Evolutionary conservation across 176 grass and related monocot genomes (phyloP).

Genomic region (Eleusine indica): DNA sequence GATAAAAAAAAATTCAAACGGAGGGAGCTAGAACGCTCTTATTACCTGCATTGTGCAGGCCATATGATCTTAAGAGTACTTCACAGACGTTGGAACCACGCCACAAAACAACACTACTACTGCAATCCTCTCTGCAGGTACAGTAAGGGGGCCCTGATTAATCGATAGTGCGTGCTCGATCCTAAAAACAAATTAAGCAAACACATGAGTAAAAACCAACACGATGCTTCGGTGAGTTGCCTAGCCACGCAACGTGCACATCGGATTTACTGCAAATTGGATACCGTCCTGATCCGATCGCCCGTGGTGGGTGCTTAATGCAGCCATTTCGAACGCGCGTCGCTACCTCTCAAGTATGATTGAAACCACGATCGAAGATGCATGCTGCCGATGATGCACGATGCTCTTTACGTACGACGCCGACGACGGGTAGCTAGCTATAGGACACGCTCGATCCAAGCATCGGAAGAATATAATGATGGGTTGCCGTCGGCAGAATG

Average conservation of each 20-base stretch:
- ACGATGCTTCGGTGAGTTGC: background rate
- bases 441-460: background rate
- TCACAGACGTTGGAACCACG: slow-evolving; percentile 4
- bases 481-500: background rate
- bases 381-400: background rate
- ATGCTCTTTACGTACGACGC: background rate
- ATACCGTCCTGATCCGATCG: background rate
- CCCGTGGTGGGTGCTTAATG: background rate
- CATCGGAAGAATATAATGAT: background rate
- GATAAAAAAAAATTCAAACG: no score
- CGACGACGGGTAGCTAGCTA: no score
- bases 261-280: background rate
- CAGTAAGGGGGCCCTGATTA: slow-evolving; percentile 15
- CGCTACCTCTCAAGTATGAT: background rate
- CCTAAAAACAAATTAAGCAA: background rate
- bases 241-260: slow-evolving; percentile 3
- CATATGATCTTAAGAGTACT: background rate
- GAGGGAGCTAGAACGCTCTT: no score
- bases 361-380: background rate
- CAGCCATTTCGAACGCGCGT: background rate
- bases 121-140: background rate
- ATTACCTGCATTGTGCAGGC: background rate
- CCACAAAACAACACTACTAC: background rate
- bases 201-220: no score
- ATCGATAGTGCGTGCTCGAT: background rate